Evolutionary conservation across 73 alveolate genomes (phyloP).

Genomic region (Durusdinium trenchii): DNA sequence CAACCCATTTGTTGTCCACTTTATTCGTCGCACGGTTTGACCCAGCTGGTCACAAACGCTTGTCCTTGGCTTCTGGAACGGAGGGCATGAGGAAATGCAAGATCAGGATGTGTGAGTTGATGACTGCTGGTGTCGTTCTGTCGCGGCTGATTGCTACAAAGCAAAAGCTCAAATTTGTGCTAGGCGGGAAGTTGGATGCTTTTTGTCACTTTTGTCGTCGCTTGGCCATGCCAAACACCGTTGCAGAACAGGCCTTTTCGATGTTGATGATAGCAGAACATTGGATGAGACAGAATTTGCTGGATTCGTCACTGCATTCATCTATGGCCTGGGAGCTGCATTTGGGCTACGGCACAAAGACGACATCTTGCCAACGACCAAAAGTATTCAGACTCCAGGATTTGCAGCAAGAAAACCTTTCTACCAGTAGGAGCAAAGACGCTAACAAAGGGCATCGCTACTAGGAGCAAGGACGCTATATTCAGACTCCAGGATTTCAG

Average conservation of each 20-base stretch:
- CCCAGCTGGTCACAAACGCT: conserved; percentile 65
- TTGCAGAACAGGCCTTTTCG: conserved; percentile 27
- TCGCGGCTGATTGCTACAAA: conserved; percentile 82
- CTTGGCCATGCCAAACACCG: background rate
- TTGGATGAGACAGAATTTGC: conserved; percentile 82
- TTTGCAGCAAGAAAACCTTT: background rate
- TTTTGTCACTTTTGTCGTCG: background rate
- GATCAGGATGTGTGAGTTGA: conserved; percentile 61
- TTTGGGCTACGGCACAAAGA: conserved; percentile 81
- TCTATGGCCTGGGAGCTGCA: conserved; percentile 82
- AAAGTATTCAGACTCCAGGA: background rate
- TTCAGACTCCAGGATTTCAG: background rate
- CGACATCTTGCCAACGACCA: conserved; percentile 48
- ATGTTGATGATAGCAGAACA: conserved; percentile 64
- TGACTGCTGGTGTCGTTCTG: conserved; percentile 87
- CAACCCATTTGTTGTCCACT: background rate
- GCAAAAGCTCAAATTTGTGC: conserved; percentile 82
- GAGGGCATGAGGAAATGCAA: conserved; percentile 84
- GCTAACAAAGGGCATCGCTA: no score
- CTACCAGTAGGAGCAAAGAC: no score
- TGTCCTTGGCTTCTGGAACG: conserved; percentile 31
- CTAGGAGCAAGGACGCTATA: no score
- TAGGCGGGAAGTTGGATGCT: conserved; percentile 20
- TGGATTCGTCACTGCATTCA: conserved; percentile 59
- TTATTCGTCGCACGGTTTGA: conserved; percentile 8